Evolutionary conservation across 208 protist species (phyloP), one percentile per base, ranked within the genome.

Genomic region (Porcisia hertigi): DNA sequence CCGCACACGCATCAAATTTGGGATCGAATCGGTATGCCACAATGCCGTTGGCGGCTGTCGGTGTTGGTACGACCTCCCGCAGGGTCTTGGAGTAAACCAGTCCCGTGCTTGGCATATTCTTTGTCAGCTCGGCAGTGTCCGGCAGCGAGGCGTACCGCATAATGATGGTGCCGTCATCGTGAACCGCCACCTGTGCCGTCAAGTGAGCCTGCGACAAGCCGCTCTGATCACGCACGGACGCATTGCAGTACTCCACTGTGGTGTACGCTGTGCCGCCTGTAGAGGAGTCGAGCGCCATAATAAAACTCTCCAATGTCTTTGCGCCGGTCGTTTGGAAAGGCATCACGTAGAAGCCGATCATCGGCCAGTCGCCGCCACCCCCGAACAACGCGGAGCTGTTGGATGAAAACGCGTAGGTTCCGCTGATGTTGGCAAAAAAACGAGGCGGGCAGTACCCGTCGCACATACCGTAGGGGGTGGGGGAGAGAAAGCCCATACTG

Each of bases 111-210:
- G 55, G 59, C 59, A 60, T 55, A n/a, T 36, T 16, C 16, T 8
- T 49, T 2, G 60, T 47, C 69, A 69, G 49, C 34, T 5, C n/a
- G 30, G 12, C n/a, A 5, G 45, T 23, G 69, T 20, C 23, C 7
- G 83, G 80, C 53, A 86, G 63, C n/a, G 74, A n/a, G 45, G 54
- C 54, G 82, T 91, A 91, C 36, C 87, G 83, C 70, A 91, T 82
- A 47, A 91, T 73, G 66, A 91, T 80, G 16, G 79, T 83, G 49
- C 87, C 87, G 70, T 86, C 76, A 0, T 67, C 54, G 65, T 77
- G 85, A 54, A 88, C 75, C 73, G 54, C 75, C 23, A 91, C 82
- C 84, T 91, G 87, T 30, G 87, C 84, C 36, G 77, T 91, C 54
- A 91, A 76, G 34, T 23, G 23, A 2, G 36, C 47, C 25, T 14